Base-by-base conservation (phyloP, 2,329 filamentous ascomycete genomes). In the Penicillium brevicompactum region DNA sequence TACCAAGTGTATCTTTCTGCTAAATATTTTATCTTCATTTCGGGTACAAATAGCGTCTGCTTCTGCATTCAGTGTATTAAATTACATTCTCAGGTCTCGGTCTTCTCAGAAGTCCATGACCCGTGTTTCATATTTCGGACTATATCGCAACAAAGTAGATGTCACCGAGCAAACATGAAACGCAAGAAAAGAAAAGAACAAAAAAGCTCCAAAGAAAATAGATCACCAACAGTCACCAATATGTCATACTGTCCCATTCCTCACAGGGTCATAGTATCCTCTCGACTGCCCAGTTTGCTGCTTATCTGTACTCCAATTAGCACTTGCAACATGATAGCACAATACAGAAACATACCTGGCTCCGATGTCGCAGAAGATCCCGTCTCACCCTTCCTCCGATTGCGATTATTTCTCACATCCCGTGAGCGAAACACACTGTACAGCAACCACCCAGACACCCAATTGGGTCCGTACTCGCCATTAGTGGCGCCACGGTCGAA, bases 361-460 rank as follows among this genome's bases (percentile, higher is more conserved):
- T 58, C 63, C 5, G 51, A 59, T 21, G 52, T 57, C 14, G 50
- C 62, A 46, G 46, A 40, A 7, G 18, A 14, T 4, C 54, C 54
- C 37, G 63, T 65, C 49, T 75, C 70, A 14, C 69, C 71, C 61
- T 70, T 71, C 46, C 74, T 66, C 56, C 75, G 70, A 64, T 76
- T 78, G 22, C 76, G 73, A 66, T 78, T 78, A 63, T 78, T 78
- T 47, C 76, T 69, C 52, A 76, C 72, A 67, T 78, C 76, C 49
- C 76, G 65, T 18, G 76, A 77, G n/a, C 76, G 74, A 64, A 78
- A 78, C 27, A 78, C 76, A 56, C 76, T 78, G 62, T 78, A 78
- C 60, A 78, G 64, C 66, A 78, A 67, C 76, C 76, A 78, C 14
- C 74, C 71, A 0, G 76, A 73, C 13, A 78, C 76, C 76, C 76